phyloP scores from a whole-genome alignment of 2,329 filamentous ascomycete species.

The Fusarium pseudograminearum region DNA sequence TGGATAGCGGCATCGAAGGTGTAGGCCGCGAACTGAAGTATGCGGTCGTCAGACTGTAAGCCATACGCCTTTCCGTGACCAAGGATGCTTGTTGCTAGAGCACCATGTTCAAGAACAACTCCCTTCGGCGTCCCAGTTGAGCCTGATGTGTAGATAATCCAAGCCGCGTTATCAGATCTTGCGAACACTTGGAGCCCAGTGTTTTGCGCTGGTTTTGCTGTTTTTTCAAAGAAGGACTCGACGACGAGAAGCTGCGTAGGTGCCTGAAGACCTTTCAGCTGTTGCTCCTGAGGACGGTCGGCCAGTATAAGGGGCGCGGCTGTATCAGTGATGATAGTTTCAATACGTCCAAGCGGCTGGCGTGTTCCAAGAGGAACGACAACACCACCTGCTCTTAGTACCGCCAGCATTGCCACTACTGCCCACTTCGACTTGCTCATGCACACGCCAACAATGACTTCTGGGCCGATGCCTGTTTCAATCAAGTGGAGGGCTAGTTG shows the following conservation, averaged over 20 bases:
- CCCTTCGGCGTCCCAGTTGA: not conserved
- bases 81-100: slow-evolving; percentile 4
- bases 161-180: not conserved
- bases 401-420: slow-evolving; percentile 1
- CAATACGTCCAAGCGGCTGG: not conserved
- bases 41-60: not conserved
- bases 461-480: not conserved
- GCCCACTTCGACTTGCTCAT: slow-evolving; percentile 5
- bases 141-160: slow-evolving; percentile 7
- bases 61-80: not conserved
- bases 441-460: not conserved
- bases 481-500: not conserved
- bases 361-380: slow-evolving; percentile 4
- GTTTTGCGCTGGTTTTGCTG: not conserved
- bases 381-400: slow-evolving; percentile 1
- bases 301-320: not conserved
- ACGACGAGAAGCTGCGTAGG: not conserved
- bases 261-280: not conserved
- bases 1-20: slow-evolving; percentile 2
- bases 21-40: slow-evolving; percentile 5
- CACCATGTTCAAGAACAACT: not conserved
- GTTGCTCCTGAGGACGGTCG: not conserved
- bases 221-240: not conserved
- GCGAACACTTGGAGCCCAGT: not conserved
- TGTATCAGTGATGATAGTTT: not conserved